Conservation (phyloP, 2,329 filamentous ascomycete genomes). For the Colletotrichum filicis region DNA sequence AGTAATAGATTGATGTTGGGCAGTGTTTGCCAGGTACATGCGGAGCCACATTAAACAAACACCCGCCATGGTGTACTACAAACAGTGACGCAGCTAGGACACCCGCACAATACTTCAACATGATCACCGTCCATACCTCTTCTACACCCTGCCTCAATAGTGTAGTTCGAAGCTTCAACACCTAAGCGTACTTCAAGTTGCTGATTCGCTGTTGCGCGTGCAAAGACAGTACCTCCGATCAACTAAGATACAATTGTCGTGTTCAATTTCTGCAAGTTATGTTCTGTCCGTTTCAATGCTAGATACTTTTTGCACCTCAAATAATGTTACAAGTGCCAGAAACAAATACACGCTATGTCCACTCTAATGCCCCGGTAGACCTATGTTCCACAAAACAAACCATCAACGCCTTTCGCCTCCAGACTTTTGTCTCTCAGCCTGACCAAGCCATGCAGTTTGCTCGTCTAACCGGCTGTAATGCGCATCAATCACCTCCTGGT, state of each 20-base stretch:
- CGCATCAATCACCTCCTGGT: conserved; percentile 33
- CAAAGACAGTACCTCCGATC: too few species aligned
- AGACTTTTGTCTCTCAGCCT: background rate
- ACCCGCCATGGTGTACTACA: background rate
- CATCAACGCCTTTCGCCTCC: background rate
- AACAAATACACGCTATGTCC: background rate
- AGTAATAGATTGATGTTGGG: background rate
- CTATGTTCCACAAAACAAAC: background rate
- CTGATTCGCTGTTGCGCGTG: too few species aligned
- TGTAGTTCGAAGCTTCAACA: too few species aligned
- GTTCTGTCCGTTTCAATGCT: background rate
- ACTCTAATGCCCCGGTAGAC: conserved; percentile 2
- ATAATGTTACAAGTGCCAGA: background rate
- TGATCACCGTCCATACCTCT: too few species aligned
- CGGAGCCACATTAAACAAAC: background rate
- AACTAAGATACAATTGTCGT: too few species aligned
- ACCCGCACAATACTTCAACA: too few species aligned
- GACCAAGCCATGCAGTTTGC: conserved; percentile 27
- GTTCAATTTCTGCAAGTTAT: too few species aligned
- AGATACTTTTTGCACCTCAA: background rate
- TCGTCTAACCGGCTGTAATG: conserved; percentile 32
- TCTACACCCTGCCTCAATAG: too few species aligned
- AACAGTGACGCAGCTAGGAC: background rate
- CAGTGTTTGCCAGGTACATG: background rate
- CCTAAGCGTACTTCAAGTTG: too few species aligned